Conservation (phyloP, 495 filamentous ascomycete genomes). For the Penicillium pulvis region DNA sequence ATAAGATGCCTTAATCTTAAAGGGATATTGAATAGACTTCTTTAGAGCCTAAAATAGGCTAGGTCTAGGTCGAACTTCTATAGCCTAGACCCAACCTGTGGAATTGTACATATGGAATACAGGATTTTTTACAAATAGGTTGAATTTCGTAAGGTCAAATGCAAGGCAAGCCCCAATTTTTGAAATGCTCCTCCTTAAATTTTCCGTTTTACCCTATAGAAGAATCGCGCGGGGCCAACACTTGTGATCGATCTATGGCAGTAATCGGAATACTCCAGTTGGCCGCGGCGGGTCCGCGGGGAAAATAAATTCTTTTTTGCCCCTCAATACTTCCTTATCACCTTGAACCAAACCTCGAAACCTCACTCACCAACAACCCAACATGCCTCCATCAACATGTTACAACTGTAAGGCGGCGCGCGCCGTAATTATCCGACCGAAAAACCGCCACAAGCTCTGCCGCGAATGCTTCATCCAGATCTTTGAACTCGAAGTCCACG, state of each 20-base stretch:
- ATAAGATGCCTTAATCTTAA: no score
- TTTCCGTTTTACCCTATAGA: no score
- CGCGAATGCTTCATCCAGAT: conserved; percentile 79
- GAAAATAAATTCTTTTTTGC: conserved; percentile 28
- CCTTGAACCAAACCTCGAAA: not conserved
- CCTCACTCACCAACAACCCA: conserved; percentile 6
- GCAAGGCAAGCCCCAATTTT: no score
- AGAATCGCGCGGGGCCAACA: no score
- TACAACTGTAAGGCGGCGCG: conserved; percentile 72
- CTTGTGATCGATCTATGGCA: not conserved
- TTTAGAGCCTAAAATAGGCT: no score
- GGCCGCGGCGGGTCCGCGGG: conserved; percentile 9
- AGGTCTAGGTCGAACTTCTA: no score
- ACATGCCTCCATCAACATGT: conserved; percentile 66
- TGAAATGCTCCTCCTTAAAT: no score
- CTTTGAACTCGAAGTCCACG: conserved; percentile 92
- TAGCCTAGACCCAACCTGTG: no score
- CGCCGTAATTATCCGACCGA: conserved; percentile 89
- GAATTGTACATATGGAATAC: no score
- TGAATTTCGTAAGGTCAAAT: no score
- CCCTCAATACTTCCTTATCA: conserved; percentile 7
- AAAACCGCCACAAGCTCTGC: conserved; percentile 91
- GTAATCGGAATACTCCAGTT: conserved; percentile 7
- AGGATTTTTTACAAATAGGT: no score
- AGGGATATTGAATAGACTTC: no score